These are phyloP conservation scores for Candida glaebosa DNA, from an alignment of 805 yeast genomes.

Conservation along the genomic window DNA sequence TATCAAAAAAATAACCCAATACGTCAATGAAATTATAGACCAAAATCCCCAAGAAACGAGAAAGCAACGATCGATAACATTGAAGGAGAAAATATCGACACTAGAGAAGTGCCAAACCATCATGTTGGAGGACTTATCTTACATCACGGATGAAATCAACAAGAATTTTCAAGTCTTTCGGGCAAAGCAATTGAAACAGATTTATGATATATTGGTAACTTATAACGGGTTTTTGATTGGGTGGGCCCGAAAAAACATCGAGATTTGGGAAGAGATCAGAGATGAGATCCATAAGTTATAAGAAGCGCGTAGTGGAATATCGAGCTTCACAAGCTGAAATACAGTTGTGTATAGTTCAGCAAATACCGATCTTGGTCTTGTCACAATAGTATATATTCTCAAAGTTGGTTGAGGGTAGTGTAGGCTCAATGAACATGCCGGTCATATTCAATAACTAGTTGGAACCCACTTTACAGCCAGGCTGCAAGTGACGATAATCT, in stretches of 20 bases:
- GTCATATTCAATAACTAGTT: too few relatives aligned
- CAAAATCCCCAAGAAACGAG: slow-evolving; percentile 65
- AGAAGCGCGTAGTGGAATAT: not conserved
- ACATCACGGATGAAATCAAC: slow-evolving; percentile 41
- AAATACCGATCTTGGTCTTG: too few relatives aligned
- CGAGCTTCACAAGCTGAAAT: too few relatives aligned
- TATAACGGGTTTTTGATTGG: slow-evolving; percentile 55
- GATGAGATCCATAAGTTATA: slow-evolving; percentile 31
- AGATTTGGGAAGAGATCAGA: slow-evolving; percentile 64
- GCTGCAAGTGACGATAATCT: too few relatives aligned
- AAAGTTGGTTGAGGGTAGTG: too few relatives aligned
- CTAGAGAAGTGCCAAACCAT: slow-evolving; percentile 49
- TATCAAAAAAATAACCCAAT: slow-evolving; percentile 47
- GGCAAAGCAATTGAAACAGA: slow-evolving; percentile 45
- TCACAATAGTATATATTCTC: too few relatives aligned
- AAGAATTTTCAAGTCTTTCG: slow-evolving; percentile 50
- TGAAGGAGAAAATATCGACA: slow-evolving; percentile 48
- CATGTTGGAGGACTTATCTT: slow-evolving; percentile 39
- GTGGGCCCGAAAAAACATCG: slow-evolving; percentile 67
- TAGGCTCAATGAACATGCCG: too few relatives aligned
- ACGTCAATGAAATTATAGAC: slow-evolving; percentile 55
- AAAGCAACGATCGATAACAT: slow-evolving; percentile 46
- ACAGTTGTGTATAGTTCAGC: too few relatives aligned
- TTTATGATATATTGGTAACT: slow-evolving; percentile 48
- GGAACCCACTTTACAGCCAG: too few relatives aligned